Conservation (phyloP, 2,329 filamentous ascomycete species). For the Fusarium sterilihyphosum region DNA sequence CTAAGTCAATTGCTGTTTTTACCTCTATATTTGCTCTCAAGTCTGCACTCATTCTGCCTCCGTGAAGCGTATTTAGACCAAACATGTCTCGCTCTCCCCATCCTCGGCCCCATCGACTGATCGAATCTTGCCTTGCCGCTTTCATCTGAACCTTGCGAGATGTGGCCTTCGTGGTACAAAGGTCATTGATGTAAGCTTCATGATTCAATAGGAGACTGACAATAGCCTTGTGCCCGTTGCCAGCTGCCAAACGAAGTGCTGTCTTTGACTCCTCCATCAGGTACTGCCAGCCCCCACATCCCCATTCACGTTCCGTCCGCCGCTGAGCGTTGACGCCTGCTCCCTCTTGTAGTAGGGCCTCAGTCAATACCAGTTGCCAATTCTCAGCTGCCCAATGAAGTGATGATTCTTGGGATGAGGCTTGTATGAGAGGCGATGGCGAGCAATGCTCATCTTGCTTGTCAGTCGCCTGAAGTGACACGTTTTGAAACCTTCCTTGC, state of each 20-base stretch:
- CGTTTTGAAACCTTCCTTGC: accelerated
- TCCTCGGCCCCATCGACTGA: neutral
- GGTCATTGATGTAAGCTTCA: neutral
- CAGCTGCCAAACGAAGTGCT: neutral
- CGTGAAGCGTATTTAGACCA: accelerated
- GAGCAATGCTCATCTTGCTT: neutral
- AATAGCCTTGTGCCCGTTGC: accelerated
- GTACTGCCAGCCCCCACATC: accelerated
- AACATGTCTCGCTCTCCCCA: accelerated
- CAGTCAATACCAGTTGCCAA: neutral
- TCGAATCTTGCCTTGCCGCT: accelerated
- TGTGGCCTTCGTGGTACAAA: accelerated
- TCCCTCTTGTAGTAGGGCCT: neutral
- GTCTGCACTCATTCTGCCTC: accelerated
- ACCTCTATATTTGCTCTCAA: accelerated
- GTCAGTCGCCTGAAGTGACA: accelerated
- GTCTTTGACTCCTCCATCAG: neutral
- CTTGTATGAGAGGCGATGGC: neutral
- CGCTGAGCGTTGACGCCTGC: accelerated
- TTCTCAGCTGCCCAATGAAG: neutral
- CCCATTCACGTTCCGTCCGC: accelerated
- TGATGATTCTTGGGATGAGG: accelerated
- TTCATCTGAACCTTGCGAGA: accelerated
- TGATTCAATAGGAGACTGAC: neutral
- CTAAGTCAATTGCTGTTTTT: neutral